Percentiles rank a stretch among this genome's conserved stretches.
phyloP scores from a whole-genome alignment of 805 yeast genomes.

The Debaryomyces castellii region DNA sequence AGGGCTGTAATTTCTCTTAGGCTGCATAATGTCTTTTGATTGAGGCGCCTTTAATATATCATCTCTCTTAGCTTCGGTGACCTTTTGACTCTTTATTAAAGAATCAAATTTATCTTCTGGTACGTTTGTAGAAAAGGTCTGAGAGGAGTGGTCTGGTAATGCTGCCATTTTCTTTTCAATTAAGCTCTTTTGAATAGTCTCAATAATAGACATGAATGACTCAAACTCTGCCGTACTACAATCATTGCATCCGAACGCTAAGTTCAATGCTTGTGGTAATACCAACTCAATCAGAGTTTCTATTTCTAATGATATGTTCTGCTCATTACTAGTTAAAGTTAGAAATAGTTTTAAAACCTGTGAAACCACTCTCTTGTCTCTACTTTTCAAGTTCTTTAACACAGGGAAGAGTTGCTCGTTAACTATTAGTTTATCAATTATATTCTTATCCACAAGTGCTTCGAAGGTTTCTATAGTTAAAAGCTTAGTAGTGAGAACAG shows the following conservation, averaged over 20 bases:
- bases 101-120: conserved; percentile 21
- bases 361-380: conserved; percentile 64
- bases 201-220: conserved; percentile 21
- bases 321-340: conserved; percentile 46
- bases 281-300: conserved; percentile 28
- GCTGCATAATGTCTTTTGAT: conserved; percentile 20
- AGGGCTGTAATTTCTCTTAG: conserved; percentile 6
- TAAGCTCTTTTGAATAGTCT: conserved; percentile 20
- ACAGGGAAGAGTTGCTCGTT: conserved; percentile 82
- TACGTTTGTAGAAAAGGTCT: neutral
- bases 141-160: conserved; percentile 12
- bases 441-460: conserved; percentile 53
- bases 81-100: conserved; percentile 28
- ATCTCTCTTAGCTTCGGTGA: conserved; percentile 22
- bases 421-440: conserved; percentile 69
- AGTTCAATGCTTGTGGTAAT: conserved; percentile 29
- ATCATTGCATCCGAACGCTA: conserved; percentile 39
- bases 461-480: conserved; percentile 63
- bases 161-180: conserved; percentile 17
- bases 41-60: conserved; percentile 21
- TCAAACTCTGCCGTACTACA: conserved; percentile 35
- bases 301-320: conserved; percentile 24
- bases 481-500: conserved; percentile 75
- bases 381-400: conserved; percentile 69
- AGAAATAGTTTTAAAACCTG: conserved; percentile 47